Conservation (phyloP, 2,329 filamentous ascomycete genomes). For the Chaetomiaceae sp. region DNA sequence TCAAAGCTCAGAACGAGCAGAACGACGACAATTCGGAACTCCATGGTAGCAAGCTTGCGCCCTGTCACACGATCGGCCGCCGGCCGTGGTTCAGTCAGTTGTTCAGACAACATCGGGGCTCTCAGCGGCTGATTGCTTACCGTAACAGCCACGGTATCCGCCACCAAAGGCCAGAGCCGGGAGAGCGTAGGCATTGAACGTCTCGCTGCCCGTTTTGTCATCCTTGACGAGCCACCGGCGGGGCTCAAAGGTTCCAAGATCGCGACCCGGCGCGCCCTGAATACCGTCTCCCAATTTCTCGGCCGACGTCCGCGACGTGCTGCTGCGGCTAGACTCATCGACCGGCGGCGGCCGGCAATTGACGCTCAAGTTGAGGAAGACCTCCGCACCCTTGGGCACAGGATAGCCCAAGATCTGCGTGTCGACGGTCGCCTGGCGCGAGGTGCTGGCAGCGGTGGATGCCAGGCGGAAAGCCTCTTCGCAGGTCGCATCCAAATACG, state of each 20-base stretch:
- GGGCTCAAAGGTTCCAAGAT: slow-evolving; percentile 31
- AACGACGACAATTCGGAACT: slow-evolving; percentile 22
- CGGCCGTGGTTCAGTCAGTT: no score
- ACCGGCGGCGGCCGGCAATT: slow-evolving; percentile 4
- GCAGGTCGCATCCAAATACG: slow-evolving; percentile 37
- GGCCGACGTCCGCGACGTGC: slow-evolving; percentile 9
- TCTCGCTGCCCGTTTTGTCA: slow-evolving; percentile 14
- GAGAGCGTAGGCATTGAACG: slow-evolving; percentile 31
- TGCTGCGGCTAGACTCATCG: slow-evolving; percentile 10
- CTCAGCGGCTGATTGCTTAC: no score
- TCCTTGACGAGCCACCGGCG: slow-evolving; percentile 33
- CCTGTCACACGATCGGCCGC: not conserved
- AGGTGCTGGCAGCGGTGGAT: slow-evolving; percentile 22
- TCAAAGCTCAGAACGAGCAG: slow-evolving; percentile 20
- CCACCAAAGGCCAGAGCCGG: slow-evolving; percentile 32
- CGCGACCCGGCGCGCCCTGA: slow-evolving; percentile 7
- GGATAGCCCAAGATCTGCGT: slow-evolving; percentile 35
- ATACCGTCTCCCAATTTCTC: slow-evolving; percentile 11
- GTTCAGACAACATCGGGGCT: not conserved
- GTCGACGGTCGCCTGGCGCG: slow-evolving; percentile 31
- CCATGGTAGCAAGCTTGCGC: slow-evolving; percentile 21
- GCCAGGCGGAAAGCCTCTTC: slow-evolving; percentile 35
- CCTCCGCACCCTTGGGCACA: slow-evolving; percentile 17
- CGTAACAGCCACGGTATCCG: slow-evolving; percentile 33
- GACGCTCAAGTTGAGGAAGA: slow-evolving; percentile 14